phyloP scores from a whole-genome alignment of 768 basidiomycete genomes.

The Tulasnella sp. region DNA sequence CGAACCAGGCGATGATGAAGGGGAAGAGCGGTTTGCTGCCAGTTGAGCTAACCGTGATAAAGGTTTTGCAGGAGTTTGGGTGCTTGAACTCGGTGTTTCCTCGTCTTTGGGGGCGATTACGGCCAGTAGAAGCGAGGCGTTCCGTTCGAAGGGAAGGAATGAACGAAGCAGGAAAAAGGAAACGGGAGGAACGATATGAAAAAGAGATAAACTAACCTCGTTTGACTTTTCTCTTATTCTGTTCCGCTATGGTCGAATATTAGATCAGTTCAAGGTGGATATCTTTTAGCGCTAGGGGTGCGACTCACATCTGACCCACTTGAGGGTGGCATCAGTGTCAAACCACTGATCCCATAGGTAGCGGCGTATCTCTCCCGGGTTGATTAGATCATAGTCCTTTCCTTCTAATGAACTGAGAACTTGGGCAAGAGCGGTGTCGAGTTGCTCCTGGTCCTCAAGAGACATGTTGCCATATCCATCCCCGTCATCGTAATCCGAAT shows the following conservation, averaged over 20 bases:
- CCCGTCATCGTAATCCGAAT: conserved; percentile 45
- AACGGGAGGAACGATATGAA: conserved; percentile 42
- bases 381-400: conserved; percentile 64
- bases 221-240: conserved; percentile 63
- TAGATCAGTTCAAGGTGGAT: conserved; percentile 5
- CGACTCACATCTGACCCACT: conserved; percentile 71
- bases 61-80: not conserved
- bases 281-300: not conserved
- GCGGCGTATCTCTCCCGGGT: conserved; percentile 76
- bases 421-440: conserved; percentile 70
- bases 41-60: not conserved
- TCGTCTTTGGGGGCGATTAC: not conserved
- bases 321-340: conserved; percentile 73
- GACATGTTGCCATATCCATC: conserved; percentile 58
- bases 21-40: too few relatives aligned
- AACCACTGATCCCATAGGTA: conserved; percentile 88
- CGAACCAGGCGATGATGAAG: too few relatives aligned
- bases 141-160: not conserved
- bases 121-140: not conserved
- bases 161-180: not conserved
- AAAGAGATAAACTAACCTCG: conserved; percentile 69
- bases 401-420: conserved; percentile 70
- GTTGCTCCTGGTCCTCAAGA: conserved; percentile 72
- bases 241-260: conserved; percentile 58
- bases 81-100: not conserved